Evolutionary conservation across 1,284 basidiomycete species (phyloP).

Genomic region (Cutaneotrichosporon curvatum): DNA sequence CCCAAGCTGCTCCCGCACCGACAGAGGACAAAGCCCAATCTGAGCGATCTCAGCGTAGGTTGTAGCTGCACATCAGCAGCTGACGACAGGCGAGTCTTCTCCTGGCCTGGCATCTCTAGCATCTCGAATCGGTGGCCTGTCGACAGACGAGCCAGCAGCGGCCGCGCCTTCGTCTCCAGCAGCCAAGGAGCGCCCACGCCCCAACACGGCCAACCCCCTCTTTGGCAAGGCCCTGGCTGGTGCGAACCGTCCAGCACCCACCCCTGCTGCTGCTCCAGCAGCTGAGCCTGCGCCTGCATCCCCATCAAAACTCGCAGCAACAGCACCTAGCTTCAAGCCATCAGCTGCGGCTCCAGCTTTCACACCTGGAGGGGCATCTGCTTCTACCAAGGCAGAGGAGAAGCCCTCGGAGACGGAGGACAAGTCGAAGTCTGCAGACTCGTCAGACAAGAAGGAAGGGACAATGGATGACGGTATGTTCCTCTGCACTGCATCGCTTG

Average conservation of each 20-base stretch:
- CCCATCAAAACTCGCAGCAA: neutral
- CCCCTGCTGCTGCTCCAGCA: conserved; percentile 10
- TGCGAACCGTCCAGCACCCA: conserved; percentile 22
- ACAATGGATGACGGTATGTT: conserved; percentile 13
- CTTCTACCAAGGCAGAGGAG: neutral
- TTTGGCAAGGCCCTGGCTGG: conserved; percentile 39
- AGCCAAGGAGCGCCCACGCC: conserved; percentile 20
- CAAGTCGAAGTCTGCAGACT: neutral
- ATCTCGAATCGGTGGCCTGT: conserved; percentile 34
- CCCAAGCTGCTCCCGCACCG: no score
- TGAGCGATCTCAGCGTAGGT: no score
- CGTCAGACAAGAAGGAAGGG: conserved; percentile 2
- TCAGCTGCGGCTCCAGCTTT: neutral
- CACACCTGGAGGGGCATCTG: no score
- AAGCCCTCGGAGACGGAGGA: neutral
- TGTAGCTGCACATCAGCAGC: neutral
- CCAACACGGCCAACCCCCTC: conserved; percentile 25
- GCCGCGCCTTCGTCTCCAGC: conserved; percentile 6
- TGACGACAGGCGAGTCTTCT: conserved; percentile 19
- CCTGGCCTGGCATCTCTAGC: conserved; percentile 29
- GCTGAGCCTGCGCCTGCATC: neutral
- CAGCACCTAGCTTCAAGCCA: neutral
- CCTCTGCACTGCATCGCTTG: no score
- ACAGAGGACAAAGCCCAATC: no score
- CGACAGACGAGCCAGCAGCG: conserved; percentile 19